These are phyloP conservation scores for Torulaspora franciscae DNA, from an alignment of 805 yeast species.

Conservation along the genomic window DNA sequence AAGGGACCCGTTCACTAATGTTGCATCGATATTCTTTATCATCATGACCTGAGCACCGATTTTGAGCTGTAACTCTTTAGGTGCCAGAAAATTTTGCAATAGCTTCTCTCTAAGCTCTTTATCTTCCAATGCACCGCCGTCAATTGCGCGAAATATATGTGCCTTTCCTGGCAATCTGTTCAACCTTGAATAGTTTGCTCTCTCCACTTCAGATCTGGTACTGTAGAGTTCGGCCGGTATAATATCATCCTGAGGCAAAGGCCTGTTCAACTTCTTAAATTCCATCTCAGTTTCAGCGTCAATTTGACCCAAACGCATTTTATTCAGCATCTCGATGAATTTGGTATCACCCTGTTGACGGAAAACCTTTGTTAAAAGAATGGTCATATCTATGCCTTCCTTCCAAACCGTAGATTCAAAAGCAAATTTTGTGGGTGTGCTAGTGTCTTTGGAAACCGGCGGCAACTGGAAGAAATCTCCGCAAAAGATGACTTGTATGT, in stretches of 20 bases:
- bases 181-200: conserved; percentile 53
- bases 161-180: conserved; percentile 42
- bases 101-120: conserved; percentile 41
- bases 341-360: conserved; percentile 70
- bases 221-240: conserved; percentile 73
- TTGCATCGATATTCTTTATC: conserved; percentile 67
- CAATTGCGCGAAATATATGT: conserved; percentile 46
- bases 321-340: conserved; percentile 70
- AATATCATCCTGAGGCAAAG: conserved; percentile 52
- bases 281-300: conserved; percentile 44
- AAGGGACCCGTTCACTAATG: conserved; percentile 70
- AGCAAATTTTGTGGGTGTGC: conserved; percentile 44
- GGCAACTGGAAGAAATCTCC: conserved; percentile 85
- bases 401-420: conserved; percentile 66
- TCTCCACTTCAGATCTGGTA: conserved; percentile 66
- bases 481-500: conserved; percentile 67
- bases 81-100: conserved; percentile 58
- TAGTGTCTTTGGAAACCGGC: conserved; percentile 42
- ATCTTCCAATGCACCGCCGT: conserved; percentile 48
- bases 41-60: conserved; percentile 80
- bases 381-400: conserved; percentile 49
- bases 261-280: conserved; percentile 50
- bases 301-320: conserved; percentile 61
- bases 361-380: conserved; percentile 60
- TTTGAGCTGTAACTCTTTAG: conserved; percentile 51